Percentiles rank a stretch among this genome's conserved stretches.
phyloP scores from a whole-genome alignment of 2,329 filamentous ascomycete genomes.

The Beauveria asiatica region DNA sequence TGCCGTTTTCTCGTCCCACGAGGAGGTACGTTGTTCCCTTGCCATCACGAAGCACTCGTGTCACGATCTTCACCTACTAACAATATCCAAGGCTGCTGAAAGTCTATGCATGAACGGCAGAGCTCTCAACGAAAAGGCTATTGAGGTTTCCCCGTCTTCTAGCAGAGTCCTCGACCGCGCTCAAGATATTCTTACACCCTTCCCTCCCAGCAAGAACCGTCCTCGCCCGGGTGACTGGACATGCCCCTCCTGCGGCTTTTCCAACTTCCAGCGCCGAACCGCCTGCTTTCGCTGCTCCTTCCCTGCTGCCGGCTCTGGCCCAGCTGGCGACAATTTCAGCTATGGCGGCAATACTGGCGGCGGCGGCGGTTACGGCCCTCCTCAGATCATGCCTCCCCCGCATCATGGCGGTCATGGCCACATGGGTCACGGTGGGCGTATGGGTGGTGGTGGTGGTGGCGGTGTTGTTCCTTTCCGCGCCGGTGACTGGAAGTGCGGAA shows the following conservation, averaged over 20 bases:
- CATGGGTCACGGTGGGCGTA: slow-evolving; percentile 54
- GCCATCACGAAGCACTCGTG: background rate
- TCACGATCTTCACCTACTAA: background rate
- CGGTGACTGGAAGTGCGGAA: slow-evolving; percentile 98
- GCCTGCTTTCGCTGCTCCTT: slow-evolving; percentile 99
- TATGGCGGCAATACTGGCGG: slow-evolving; percentile 18
- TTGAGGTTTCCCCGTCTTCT: slow-evolving; percentile 96
- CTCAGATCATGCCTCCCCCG: slow-evolving; percentile 70
- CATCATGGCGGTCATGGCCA: slow-evolving; percentile 46
- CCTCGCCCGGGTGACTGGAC: slow-evolving; percentile 98
- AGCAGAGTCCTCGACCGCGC: slow-evolving; percentile 92
- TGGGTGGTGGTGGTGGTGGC: slow-evolving; percentile 69
- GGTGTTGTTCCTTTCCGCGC: slow-evolving; percentile 87
- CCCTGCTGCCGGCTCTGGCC: slow-evolving; percentile 77
- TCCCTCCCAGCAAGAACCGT: slow-evolving; percentile 97
- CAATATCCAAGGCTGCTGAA: slow-evolving; percentile 69
- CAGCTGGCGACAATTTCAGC: slow-evolving; percentile 58
- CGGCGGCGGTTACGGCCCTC: slow-evolving; percentile 48
- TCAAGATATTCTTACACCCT: slow-evolving; percentile 90
- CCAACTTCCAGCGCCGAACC: slow-evolving; percentile 97
- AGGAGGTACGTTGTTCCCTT: slow-evolving; percentile 65
- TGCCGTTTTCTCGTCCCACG: slow-evolving; percentile 96
- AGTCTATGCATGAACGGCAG: slow-evolving; percentile 99
- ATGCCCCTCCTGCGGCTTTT: slow-evolving; percentile 96
- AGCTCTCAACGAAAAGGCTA: slow-evolving; percentile 95